Percentiles rank a stretch among this genome's conserved stretches.
These are phyloP conservation scores for Wallacemonas sp. DNA, from an alignment of 208 protist species.

Conservation along the genomic window DNA sequence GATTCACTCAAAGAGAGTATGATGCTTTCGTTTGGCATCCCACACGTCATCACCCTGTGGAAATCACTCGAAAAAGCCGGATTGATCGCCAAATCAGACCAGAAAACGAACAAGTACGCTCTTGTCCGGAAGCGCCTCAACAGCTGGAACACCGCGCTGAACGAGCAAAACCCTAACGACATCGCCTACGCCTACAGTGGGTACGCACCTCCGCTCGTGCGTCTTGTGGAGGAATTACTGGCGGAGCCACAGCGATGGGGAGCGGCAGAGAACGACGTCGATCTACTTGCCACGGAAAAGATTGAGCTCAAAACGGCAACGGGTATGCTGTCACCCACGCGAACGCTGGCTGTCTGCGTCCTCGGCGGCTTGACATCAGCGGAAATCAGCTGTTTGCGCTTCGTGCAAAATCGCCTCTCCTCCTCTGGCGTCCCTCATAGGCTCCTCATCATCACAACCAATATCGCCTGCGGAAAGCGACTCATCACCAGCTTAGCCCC, in stretches of 20 bases:
- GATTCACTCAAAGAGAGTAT: constrained; percentile 69
- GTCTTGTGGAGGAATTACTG: constrained; percentile 53
- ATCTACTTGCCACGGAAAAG: constrained; percentile 52
- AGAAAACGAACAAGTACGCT: constrained; percentile 47
- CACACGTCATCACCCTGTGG: constrained; percentile 62
- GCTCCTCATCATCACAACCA: constrained; percentile 62
- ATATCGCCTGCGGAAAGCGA: constrained; percentile 61
- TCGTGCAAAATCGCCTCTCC: constrained; percentile 59
- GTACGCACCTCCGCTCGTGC: constrained; percentile 68
- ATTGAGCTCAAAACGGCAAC: constrained; percentile 49
- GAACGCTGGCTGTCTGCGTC: constrained; percentile 84
- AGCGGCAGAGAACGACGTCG: constrained; percentile 31
- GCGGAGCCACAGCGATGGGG: constrained; percentile 43
- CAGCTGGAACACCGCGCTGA: constrained; percentile 54
- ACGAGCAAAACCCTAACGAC: constrained; percentile 69
- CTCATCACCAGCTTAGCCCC: constrained; percentile 58
- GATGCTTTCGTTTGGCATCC: constrained; percentile 88
- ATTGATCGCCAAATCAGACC: constrained; percentile 43
- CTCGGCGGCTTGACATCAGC: constrained; percentile 93
- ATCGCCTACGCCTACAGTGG: constrained; percentile 77
- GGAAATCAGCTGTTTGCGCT: constrained; percentile 92
- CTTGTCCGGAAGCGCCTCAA: constrained; percentile 55
- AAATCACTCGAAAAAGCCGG: constrained; percentile 60
- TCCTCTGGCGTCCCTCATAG: constrained; percentile 36
- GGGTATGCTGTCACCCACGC: constrained; percentile 34